Evolutionary conservation across 805 yeast species (phyloP).

Genomic region (Kurtzmaniella cleridarum): DNA sequence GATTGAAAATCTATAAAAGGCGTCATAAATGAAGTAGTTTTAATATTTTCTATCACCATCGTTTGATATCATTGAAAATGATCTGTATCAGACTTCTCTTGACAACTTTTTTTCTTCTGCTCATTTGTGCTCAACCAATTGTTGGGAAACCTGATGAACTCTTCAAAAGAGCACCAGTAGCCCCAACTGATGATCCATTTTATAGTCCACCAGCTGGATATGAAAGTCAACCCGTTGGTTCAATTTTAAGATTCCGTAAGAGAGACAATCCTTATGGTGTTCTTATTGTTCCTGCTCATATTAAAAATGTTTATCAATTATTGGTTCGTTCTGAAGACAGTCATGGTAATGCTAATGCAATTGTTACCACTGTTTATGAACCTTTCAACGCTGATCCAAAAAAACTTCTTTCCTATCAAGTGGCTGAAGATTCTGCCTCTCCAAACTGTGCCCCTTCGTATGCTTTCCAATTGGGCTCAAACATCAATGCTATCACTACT

Average conservation of each 20-base stretch:
- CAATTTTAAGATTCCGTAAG: conserved; percentile 17
- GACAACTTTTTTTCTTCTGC: too few relatives aligned
- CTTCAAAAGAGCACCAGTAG: neutral
- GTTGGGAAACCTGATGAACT: too few relatives aligned
- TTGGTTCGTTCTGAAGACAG: conserved; percentile 18
- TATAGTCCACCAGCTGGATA: conserved; percentile 18
- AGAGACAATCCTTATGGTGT: conserved; percentile 15
- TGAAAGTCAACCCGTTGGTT: conserved; percentile 16
- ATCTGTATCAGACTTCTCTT: too few relatives aligned
- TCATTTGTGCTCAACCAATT: too few relatives aligned
- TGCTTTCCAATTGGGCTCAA: conserved; percentile 11
- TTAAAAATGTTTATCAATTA: conserved; percentile 18
- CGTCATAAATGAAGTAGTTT: too few relatives aligned
- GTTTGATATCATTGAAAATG: too few relatives aligned
- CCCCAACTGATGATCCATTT: conserved; percentile 11
- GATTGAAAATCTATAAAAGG: too few relatives aligned
- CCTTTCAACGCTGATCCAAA: conserved; percentile 19
- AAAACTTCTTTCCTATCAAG: conserved; percentile 18
- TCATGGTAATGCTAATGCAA: conserved; percentile 13
- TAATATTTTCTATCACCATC: too few relatives aligned
- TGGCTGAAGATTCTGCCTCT: conserved; percentile 16
- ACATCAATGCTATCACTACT: conserved; percentile 8
- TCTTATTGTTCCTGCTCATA: conserved; percentile 12
- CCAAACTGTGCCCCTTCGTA: conserved; percentile 18
- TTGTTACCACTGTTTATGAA: conserved; percentile 15